These are phyloP conservation scores for Vitis cinerea DNA, from an alignment of 164 flowering plant genomes.

Conservation along the genomic window DNA sequence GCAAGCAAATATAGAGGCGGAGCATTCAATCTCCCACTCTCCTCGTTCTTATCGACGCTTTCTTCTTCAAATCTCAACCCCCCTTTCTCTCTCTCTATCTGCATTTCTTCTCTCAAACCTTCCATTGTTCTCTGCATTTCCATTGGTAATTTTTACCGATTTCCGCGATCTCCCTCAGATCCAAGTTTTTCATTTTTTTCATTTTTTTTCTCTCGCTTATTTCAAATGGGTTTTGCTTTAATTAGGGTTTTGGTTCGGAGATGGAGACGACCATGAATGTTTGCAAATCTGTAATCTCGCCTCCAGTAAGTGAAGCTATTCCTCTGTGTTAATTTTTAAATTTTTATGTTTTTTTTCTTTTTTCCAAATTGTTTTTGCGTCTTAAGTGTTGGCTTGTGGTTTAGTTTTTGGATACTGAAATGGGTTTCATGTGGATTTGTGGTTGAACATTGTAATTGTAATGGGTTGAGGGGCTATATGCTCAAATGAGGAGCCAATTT, in stretches of 20 bases:
- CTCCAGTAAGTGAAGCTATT: slow-evolving; percentile 31
- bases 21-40: slow-evolving; percentile 2
- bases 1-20: neutral
- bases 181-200: neutral
- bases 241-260: slow-evolving; percentile 3
- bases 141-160: neutral
- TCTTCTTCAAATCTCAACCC: slow-evolving; percentile 7
- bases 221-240: neutral
- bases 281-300: slow-evolving; percentile 40
- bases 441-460: neutral
- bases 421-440: neutral
- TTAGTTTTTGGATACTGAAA: neutral
- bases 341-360: neutral
- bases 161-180: neutral
- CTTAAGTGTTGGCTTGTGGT: neutral
- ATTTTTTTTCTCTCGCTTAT: neutral
- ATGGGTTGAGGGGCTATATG: too few relatives aligned
- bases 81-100: neutral
- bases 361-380: neutral
- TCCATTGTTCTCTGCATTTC: neutral
- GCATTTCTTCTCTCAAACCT: neutral
- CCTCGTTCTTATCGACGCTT: slow-evolving; percentile 8
- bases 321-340: too few relatives aligned
- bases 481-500: too few relatives aligned
- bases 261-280: slow-evolving; percentile 52